phyloP scores from a whole-genome alignment of 2,329 filamentous ascomycete species.

The Sclerotinia trifoliorum region DNA sequence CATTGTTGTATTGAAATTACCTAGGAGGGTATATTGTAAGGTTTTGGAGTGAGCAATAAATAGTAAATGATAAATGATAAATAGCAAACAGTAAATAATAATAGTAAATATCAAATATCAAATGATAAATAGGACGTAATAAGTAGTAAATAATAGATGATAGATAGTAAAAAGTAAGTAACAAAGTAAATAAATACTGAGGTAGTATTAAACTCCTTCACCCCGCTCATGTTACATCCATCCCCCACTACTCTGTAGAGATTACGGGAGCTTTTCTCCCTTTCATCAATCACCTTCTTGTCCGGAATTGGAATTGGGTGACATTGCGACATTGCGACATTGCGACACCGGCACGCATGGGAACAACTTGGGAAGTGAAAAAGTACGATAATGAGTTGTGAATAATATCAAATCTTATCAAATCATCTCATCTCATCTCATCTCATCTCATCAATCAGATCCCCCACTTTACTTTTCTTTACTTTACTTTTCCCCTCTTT shows the following conservation, averaged over 20 bases:
- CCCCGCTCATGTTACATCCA: no score
- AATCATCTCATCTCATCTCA: not conserved
- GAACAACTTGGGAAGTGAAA: not conserved
- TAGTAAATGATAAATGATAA: no score
- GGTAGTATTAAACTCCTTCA: no score
- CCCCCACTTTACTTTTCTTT: not conserved
- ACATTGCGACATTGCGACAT: constrained; percentile 4
- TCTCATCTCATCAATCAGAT: no score
- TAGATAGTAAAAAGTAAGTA: no score
- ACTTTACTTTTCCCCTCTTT: not conserved
- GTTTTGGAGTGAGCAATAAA: not conserved
- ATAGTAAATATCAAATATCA: no score
- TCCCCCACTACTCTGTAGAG: not conserved
- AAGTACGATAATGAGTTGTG: not conserved
- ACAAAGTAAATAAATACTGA: no score
- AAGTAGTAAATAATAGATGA: no score
- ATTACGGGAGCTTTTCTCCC: no score
- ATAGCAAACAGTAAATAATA: no score
- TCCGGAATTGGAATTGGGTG: no score
- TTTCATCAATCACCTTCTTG: not conserved
- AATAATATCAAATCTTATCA: not conserved
- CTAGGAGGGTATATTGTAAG: not conserved
- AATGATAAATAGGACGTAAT: no score
- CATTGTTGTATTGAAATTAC: not conserved
- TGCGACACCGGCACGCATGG: constrained; percentile 10